Conservation (phyloP, 495 filamentous ascomycete genomes). For the Penicillium pulvis region DNA sequence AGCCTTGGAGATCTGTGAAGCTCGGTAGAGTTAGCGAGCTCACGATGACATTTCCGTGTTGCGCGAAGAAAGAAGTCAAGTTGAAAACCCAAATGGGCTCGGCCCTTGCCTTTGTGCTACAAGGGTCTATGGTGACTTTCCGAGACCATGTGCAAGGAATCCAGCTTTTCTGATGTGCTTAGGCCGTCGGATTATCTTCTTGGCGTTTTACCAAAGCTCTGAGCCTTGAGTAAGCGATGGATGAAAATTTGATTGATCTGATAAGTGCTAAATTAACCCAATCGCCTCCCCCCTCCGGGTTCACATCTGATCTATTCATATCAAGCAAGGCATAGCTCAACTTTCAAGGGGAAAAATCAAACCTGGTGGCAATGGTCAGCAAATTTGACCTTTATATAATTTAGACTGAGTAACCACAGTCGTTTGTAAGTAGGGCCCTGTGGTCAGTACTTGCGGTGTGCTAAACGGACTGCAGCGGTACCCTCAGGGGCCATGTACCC, state of each 20-base stretch:
- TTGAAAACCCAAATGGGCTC: constrained; percentile 17
- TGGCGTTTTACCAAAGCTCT: neutral
- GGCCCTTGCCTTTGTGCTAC: constrained; percentile 26
- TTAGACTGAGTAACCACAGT: constrained; percentile 2
- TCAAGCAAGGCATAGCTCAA: no score
- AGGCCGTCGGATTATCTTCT: neutral
- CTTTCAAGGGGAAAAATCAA: no score
- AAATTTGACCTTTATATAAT: neutral
- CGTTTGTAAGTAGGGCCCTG: neutral
- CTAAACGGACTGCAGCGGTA: constrained; percentile 21
- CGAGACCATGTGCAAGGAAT: constrained; percentile 11
- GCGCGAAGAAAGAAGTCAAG: constrained; percentile 7
- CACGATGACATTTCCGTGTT: constrained; percentile 12
- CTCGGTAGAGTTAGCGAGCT: neutral
- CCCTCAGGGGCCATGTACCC: constrained; percentile 12
- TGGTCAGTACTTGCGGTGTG: constrained; percentile 6
- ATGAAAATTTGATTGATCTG: no score
- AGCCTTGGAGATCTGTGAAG: neutral
- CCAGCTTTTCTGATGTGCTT: constrained; percentile 19
- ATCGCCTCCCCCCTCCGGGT: no score
- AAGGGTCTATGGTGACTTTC: constrained; percentile 12
- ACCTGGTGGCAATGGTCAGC: neutral
- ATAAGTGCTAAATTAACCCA: no score
- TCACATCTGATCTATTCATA: no score
- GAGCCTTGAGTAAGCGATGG: no score